These are phyloP conservation scores for Fusarium burgessii DNA, from an alignment of 2,329 filamentous ascomycete genomes.

Conservation along the genomic window DNA sequence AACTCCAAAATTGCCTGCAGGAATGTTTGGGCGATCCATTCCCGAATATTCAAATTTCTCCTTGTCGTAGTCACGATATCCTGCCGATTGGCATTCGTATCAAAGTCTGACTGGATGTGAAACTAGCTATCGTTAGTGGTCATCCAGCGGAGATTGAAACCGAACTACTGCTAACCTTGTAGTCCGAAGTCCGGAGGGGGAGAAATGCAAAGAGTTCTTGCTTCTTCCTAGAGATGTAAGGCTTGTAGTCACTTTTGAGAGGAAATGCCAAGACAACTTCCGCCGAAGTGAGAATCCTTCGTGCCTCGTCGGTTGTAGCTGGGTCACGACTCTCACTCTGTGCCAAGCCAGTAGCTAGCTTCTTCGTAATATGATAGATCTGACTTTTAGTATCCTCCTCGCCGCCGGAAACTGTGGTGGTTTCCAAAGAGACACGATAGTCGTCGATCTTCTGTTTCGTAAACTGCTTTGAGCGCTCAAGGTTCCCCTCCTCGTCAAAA, in stretches of 20 bases:
- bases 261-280: conserved; percentile 40
- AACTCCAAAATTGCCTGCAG: conserved; percentile 18
- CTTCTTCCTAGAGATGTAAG: neutral
- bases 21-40: neutral
- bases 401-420: neutral
- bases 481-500: neutral
- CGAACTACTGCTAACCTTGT: neutral
- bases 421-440: conserved; percentile 12
- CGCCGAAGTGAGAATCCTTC: neutral
- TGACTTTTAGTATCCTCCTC: neutral
- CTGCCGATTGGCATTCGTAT: conserved; percentile 25
- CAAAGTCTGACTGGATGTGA: conserved; percentile 35
- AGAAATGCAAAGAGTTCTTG: conserved; percentile 36
- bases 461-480: conserved; percentile 12
- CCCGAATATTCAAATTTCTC: conserved; percentile 16
- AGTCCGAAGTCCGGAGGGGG: conserved; percentile 16
- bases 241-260: neutral
- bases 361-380: conserved; percentile 30
- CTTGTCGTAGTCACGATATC: conserved; percentile 22
- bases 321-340: conserved; percentile 24
- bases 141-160: no score
- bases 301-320: neutral
- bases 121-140: conserved; percentile 20
- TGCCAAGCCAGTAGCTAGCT: neutral
- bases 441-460: conserved; percentile 7